These are phyloP conservation scores for Trematosphaeria pertusa DNA, from an alignment of 2,329 filamentous ascomycete genomes.

Conservation along the genomic window DNA sequence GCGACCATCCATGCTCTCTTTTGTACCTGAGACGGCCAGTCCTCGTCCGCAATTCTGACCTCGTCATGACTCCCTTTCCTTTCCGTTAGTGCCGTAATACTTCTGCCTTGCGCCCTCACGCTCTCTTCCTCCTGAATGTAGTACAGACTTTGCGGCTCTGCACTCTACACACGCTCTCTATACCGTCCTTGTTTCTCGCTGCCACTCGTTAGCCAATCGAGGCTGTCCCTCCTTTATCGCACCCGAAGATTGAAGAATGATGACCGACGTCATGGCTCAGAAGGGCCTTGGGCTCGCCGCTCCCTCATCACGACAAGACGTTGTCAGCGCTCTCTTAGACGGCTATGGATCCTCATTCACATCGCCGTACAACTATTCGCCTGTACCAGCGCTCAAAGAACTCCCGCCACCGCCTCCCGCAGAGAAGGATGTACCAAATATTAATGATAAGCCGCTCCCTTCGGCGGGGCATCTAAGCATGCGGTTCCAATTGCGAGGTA, in stretches of 20 bases:
- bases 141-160: constrained; percentile 16
- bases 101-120: constrained; percentile 24
- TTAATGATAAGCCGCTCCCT: constrained; percentile 33
- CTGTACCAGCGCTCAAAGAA: constrained; percentile 36
- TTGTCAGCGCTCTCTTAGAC: constrained; percentile 47
- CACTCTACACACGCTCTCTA: constrained; percentile 23
- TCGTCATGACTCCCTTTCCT: constrained; percentile 26
- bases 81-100: constrained; percentile 30
- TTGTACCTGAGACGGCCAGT: constrained; percentile 42
- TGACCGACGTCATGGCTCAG: constrained; percentile 36
- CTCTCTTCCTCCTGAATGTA: constrained; percentile 17
- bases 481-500: constrained; percentile 46
- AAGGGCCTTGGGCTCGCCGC: constrained; percentile 29
- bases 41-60: constrained; percentile 30
- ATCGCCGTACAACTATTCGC: constrained; percentile 30
- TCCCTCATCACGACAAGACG: constrained; percentile 43
- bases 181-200: constrained; percentile 9
- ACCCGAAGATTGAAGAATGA: constrained; percentile 16
- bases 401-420: constrained; percentile 39
- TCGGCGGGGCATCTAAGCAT: constrained; percentile 30
- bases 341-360: constrained; percentile 45
- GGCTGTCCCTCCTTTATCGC: neutral
- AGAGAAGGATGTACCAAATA: constrained; percentile 24
- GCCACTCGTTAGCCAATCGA: constrained; percentile 9
- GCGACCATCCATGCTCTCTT: constrained; percentile 37